Percentiles rank a stretch among this genome's conserved stretches.
Conservation (phyloP, 2,329 filamentous ascomycete species). For the Acephala macrosclerotiorum region DNA sequence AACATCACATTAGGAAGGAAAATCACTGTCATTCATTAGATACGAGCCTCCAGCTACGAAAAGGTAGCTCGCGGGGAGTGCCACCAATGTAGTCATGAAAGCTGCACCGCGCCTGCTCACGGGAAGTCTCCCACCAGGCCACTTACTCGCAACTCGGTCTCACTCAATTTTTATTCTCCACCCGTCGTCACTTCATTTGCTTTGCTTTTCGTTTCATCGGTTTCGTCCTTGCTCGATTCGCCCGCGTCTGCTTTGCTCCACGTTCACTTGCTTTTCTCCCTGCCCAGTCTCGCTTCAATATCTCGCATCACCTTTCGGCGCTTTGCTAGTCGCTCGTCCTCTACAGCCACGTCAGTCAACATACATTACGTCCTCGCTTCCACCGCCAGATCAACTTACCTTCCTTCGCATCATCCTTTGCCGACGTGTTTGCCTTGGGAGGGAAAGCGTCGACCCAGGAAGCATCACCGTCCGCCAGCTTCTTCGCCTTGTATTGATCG, state of each 20-base stretch:
- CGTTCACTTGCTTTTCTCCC: not conserved
- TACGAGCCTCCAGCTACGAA: too few species aligned
- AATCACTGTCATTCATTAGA: too few species aligned
- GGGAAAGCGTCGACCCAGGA: not conserved
- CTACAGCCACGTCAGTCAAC: not conserved
- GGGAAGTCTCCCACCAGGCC: not conserved
- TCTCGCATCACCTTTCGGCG: not conserved
- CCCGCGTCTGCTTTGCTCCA: too few species aligned
- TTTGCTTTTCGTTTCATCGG: too few species aligned
- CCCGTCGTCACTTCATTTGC: too few species aligned
- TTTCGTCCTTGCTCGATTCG: too few species aligned
- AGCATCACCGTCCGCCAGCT: not conserved
- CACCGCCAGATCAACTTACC: not conserved
- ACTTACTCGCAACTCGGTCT: too few species aligned
- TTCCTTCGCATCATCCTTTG: not conserved
- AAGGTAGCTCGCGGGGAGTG: too few species aligned
- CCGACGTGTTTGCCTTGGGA: not conserved
- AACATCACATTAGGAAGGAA: too few species aligned
- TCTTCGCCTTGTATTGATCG: not conserved
- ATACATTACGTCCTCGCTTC: not conserved
- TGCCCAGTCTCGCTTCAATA: not conserved
- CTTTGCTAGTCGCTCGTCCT: not conserved
- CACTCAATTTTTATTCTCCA: too few species aligned
- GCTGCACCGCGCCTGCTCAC: not conserved
- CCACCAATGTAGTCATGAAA: too few species aligned